A percentile compares a stretch with the other conserved stretches of the same genome.
Conservation (phyloP, 495 filamentous ascomycete species). For the Amniculicola lignicola region DNA sequence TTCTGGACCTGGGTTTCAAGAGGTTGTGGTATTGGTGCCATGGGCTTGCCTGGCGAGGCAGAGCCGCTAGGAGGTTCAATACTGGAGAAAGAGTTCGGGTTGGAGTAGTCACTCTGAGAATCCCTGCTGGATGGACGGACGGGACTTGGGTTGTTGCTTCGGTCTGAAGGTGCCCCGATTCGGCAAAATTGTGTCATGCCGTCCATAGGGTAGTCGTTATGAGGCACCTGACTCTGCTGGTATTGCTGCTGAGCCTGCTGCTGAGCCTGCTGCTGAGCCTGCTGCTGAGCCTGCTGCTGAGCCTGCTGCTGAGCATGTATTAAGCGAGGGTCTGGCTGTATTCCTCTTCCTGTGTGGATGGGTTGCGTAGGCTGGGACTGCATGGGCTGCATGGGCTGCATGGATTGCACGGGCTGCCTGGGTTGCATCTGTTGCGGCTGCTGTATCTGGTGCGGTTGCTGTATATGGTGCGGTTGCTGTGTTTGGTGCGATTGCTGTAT, state of each 20-base stretch:
- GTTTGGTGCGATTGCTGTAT: background rate
- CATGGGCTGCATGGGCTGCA: background rate
- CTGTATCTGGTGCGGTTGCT: background rate
- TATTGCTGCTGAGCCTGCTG: slow-evolving; percentile 32
- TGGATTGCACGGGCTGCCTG: background rate
- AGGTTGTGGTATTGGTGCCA: slow-evolving; percentile 43
- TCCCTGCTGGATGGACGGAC: slow-evolving; percentile 82
- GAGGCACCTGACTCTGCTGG: slow-evolving; percentile 64
- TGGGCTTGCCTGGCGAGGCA: slow-evolving; percentile 66
- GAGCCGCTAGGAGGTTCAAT: slow-evolving; percentile 56
- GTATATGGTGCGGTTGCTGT: background rate
- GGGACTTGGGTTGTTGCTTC: slow-evolving; percentile 70
- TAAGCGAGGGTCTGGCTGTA: slow-evolving; percentile 36
- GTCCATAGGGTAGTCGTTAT: slow-evolving; percentile 92
- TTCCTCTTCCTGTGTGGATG: slow-evolving; percentile 12
- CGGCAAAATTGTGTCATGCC: slow-evolving; percentile 99
- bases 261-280: too few species aligned
- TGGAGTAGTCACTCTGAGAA: slow-evolving; percentile 86
- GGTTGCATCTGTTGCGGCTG: background rate
- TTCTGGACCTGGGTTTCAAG: slow-evolving; percentile 63
- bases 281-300: slow-evolving; percentile 38
- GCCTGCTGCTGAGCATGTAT: slow-evolving; percentile 41
- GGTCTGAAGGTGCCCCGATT: slow-evolving; percentile 77
- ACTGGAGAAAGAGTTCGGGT: slow-evolving; percentile 87
- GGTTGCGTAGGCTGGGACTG: slow-evolving; percentile 49